These are phyloP conservation scores for Fusarium secorum DNA, from an alignment of 2,329 filamentous ascomycete species.

Conservation along the genomic window DNA sequence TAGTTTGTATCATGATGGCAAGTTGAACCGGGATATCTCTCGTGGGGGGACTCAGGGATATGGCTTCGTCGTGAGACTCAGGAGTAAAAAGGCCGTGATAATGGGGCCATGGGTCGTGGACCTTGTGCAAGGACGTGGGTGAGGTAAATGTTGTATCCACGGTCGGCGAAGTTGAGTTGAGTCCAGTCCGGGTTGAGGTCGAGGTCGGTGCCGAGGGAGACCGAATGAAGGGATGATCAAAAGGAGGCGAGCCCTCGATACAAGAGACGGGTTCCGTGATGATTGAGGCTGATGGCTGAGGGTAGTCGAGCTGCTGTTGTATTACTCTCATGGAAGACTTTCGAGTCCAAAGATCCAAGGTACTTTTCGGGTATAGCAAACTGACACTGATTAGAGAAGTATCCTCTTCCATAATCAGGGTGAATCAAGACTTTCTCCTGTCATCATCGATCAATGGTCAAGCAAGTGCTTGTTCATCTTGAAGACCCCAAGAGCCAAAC, in stretches of 20 bases:
- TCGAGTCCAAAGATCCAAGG: background rate
- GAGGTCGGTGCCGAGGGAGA: background rate
- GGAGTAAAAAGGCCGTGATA: slow-evolving; percentile 11
- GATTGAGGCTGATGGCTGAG: background rate
- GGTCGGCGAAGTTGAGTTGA: background rate
- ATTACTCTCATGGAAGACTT: background rate
- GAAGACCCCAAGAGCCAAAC: background rate
- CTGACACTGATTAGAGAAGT: background rate
- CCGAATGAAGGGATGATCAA: background rate
- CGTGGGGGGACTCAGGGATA: slow-evolving; percentile 21
- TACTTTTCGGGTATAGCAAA: background rate
- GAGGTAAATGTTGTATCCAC: slow-evolving; percentile 28
- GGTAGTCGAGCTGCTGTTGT: background rate
- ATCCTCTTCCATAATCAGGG: background rate
- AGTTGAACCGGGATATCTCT: slow-evolving; percentile 19
- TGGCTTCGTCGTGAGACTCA: slow-evolving; percentile 18
- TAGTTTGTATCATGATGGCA: background rate
- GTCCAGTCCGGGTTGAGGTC: background rate
- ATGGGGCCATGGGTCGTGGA: slow-evolving; percentile 27
- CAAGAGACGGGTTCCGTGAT: background rate
- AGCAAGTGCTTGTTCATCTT: background rate
- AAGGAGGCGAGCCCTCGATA: background rate
- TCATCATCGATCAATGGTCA: background rate
- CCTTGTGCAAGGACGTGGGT: slow-evolving; percentile 10
- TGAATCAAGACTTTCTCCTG: background rate